Percentiles rank a stretch among this genome's conserved stretches.
Conservation (phyloP, 257 asterid genomes). For the Solanum dulcamara region DNA sequence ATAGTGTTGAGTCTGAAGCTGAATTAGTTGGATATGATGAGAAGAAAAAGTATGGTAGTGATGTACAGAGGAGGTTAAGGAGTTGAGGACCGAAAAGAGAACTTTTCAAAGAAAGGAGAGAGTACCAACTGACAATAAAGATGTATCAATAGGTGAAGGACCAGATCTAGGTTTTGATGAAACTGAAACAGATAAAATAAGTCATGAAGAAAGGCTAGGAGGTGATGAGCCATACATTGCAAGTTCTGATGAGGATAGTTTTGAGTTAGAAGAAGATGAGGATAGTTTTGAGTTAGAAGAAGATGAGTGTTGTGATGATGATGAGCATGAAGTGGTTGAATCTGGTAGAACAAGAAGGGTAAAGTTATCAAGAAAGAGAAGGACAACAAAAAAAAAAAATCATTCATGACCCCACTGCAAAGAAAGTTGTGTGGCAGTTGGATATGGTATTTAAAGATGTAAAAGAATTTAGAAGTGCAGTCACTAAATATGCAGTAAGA, state of each 20-base stretch:
- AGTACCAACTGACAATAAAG: background rate
- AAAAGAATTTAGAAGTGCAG: too few species aligned
- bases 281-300: background rate
- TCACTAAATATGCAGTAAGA: too few species aligned
- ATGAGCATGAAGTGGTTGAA: too few species aligned
- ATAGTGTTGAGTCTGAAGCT: background rate
- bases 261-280: too few species aligned
- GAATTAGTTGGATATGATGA: background rate
- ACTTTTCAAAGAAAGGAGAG: background rate
- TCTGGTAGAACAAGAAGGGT: background rate
- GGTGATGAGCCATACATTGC: background rate
- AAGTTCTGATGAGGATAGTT: background rate
- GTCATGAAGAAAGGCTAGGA: background rate
- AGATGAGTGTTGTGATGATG: background rate
- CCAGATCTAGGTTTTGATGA: background rate
- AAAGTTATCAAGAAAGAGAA: background rate
- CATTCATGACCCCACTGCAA: background rate
- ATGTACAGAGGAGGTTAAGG: background rate
- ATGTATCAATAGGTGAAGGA: background rate
- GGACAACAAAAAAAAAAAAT: background rate
- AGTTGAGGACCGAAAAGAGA: background rate
- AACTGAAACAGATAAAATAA: background rate
- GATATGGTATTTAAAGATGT: too few species aligned
- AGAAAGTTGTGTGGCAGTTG: background rate
- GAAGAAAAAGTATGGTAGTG: background rate